A percentile compares a stretch with the other conserved stretches of the same genome.
These are phyloP conservation scores for Ligustrum vulgare DNA, from an alignment of 257 asterid genomes.

Conservation along the genomic window DNA sequence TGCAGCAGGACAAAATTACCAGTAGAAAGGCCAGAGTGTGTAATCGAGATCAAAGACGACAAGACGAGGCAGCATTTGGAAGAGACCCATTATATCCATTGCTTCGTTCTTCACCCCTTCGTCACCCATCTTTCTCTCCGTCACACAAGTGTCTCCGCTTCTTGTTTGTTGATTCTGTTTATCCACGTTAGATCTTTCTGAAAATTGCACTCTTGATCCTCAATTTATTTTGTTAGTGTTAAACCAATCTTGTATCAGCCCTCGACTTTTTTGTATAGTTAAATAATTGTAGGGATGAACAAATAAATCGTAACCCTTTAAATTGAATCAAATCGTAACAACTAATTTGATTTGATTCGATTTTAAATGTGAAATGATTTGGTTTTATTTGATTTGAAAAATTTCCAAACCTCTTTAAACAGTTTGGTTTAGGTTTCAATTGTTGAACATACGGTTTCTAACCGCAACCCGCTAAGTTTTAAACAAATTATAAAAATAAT, in stretches of 20 bases:
- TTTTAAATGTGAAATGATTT: no score
- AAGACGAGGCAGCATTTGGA: slow-evolving; percentile 81
- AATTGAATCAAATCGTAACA: no score
- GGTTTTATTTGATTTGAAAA: no score
- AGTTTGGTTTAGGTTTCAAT: no score
- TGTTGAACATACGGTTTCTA: no score
- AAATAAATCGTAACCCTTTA: no score
- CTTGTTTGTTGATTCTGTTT: neutral
- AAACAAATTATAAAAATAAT: no score
- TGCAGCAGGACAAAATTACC: slow-evolving; percentile 28
- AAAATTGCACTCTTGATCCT: neutral
- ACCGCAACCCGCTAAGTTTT: no score
- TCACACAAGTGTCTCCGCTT: neutral
- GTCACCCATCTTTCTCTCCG: slow-evolving; percentile 64
- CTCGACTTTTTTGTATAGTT: neutral
- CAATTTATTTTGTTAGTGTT: neutral
- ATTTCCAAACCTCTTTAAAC: no score
- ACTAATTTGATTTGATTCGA: no score
- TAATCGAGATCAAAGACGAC: slow-evolving; percentile 88
- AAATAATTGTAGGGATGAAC: no score
- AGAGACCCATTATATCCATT: slow-evolving; percentile 66
- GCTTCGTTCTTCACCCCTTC: slow-evolving; percentile 87
- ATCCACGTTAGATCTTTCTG: neutral
- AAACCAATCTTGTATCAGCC: neutral
- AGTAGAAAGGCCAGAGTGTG: slow-evolving; percentile 74